Percentiles rank a stretch among this genome's conserved stretches.
Conservation (phyloP, 768 basidiomycete species). For the Leccinum subgranulosum region DNA sequence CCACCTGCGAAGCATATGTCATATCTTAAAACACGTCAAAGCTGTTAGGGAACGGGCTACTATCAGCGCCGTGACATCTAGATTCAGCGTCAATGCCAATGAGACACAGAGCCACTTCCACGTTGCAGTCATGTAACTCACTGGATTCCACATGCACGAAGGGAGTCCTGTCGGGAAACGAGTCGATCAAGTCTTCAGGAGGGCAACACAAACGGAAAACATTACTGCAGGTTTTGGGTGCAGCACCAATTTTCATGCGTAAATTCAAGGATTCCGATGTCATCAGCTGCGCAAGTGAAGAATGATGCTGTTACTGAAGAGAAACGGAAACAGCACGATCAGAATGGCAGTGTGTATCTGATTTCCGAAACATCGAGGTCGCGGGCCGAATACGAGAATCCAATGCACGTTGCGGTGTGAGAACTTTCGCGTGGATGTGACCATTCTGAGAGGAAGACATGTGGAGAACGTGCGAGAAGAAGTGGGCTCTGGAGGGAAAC, state of each 20-base stretch:
- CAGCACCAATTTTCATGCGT: not conserved
- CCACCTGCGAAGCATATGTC: too few species aligned
- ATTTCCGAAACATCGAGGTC: not conserved
- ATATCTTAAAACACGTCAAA: not conserved
- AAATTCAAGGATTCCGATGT: not conserved
- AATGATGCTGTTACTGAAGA: not conserved
- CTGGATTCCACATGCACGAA: not conserved
- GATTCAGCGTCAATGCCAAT: not conserved
- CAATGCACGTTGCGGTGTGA: not conserved
- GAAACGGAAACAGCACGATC: not conserved
- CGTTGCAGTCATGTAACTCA: not conserved
- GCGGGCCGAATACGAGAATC: not conserved
- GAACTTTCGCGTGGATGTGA: not conserved
- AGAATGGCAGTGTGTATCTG: not conserved
- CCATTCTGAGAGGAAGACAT: not conserved
- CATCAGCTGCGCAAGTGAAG: not conserved
- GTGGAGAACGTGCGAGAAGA: not conserved
- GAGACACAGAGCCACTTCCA: not conserved
- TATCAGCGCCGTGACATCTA: not conserved
- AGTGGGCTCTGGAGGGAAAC: not conserved
- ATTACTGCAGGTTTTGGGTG: not conserved
- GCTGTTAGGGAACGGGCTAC: not conserved
- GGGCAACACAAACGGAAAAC: not conserved
- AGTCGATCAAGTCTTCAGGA: too few species aligned
- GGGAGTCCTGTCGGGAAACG: not conserved